phyloP scores from a whole-genome alignment of 2,329 filamentous ascomycete genomes.

The Nannizziopsis arthrosporioides region DNA sequence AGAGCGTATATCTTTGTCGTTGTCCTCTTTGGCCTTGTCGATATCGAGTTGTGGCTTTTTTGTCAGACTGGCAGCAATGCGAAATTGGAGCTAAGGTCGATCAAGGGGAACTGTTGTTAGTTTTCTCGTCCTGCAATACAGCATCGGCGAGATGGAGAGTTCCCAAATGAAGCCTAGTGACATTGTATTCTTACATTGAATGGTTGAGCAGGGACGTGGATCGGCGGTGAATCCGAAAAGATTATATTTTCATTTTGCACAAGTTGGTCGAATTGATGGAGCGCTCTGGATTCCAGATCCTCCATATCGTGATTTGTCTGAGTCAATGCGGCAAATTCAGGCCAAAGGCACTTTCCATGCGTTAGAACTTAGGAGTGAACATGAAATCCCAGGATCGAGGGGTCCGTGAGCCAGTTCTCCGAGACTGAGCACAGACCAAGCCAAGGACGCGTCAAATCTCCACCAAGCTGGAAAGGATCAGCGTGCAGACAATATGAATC shows the following conservation, averaged over 20 bases:
- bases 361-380: too few relatives aligned
- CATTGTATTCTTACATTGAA: constrained; percentile 15
- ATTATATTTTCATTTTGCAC: constrained; percentile 15
- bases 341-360: too few relatives aligned
- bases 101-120: constrained; percentile 5
- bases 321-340: too few relatives aligned
- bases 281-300: constrained; percentile 13
- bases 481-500: too few relatives aligned
- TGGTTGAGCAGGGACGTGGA: constrained; percentile 14
- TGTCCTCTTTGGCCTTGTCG: constrained; percentile 11
- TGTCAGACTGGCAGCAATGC: constrained; percentile 14
- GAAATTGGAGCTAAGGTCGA: constrained; percentile 16
- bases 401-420: too few relatives aligned
- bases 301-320: not conserved
- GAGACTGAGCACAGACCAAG: too few relatives aligned
- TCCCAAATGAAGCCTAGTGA: not conserved
- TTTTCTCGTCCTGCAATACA: not conserved
- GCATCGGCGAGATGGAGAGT: not conserved
- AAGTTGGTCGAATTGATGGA: constrained; percentile 17
- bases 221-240: constrained; percentile 12
- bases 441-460: too few relatives aligned
- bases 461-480: too few relatives aligned
- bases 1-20: not conserved
- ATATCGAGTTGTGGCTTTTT: constrained; percentile 16
- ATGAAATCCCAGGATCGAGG: too few relatives aligned